Conservation (phyloP, 257 asterid species). For the Cordia subcordata region DNA sequence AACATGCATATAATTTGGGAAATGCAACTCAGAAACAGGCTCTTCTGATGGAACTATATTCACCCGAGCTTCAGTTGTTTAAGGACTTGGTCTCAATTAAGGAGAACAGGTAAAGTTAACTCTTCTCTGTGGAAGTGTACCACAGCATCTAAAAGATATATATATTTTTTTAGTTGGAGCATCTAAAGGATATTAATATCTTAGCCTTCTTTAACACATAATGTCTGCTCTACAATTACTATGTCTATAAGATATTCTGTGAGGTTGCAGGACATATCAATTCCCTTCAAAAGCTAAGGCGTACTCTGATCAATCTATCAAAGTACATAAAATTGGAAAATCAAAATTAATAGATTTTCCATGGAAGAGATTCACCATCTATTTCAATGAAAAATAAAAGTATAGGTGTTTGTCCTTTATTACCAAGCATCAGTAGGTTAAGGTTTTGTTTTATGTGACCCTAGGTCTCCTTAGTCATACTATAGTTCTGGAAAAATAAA, state of each 20-base stretch:
- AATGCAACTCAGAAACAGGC: constrained; percentile 83
- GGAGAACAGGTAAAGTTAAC: constrained; percentile 51
- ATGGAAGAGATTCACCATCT: not conserved
- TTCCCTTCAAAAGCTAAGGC: too few relatives aligned
- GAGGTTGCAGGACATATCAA: too few relatives aligned
- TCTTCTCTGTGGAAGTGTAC: not conserved
- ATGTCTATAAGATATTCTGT: too few relatives aligned
- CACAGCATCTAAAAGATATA: too few relatives aligned
- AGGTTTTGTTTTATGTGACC: not conserved
- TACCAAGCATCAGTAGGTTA: not conserved
- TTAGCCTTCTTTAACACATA: too few relatives aligned
- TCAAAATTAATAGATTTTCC: too few relatives aligned
- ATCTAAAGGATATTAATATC: too few relatives aligned
- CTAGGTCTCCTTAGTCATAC: not conserved
- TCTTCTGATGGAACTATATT: constrained; percentile 78
- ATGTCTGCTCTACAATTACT: too few relatives aligned
- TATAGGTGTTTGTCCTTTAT: not conserved
- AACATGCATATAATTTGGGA: constrained; percentile 79
- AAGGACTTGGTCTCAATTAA: constrained; percentile 67
- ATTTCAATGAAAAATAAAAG: not conserved
- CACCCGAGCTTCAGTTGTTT: constrained; percentile 82
- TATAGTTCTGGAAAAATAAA: not conserved
- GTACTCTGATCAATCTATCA: too few relatives aligned
- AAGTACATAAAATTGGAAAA: too few relatives aligned
- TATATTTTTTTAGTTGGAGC: too few relatives aligned